Evolutionary conservation across 805 yeast genomes (phyloP), one percentile per base, ranked within the genome.

Genomic region (Ogataea naganishii): DNA sequence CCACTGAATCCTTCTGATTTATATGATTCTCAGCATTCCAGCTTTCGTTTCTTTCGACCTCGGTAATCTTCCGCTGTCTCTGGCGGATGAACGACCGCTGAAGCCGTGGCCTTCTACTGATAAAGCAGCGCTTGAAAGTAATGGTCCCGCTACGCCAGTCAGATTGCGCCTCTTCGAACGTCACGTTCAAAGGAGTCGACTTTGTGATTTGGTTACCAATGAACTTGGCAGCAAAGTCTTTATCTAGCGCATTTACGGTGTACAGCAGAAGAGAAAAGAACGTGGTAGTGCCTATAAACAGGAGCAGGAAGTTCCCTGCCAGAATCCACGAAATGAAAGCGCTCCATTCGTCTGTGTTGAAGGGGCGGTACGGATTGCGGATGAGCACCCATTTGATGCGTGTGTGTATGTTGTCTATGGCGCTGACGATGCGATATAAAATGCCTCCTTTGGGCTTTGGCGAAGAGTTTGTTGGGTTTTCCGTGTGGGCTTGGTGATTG

Each of bases 241-340:
- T 89, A 10, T 95, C 94, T 46, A 84, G 77, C 1, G 95, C 80
- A 51, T 88, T 86, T 50, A 81, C 57, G 4, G 88, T 66, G 52
- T 79, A 75, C 9, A 92, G 65, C 2, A 88, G 64, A 26, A 86
- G 49, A 5, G 96, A 86, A 17, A 84, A 72, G 50, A 89, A 89
- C 2, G 97, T 85, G 2, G 99, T 92, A 8, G 98, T 89, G 7
- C 89, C 96, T 16, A 88, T 56, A 14, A 85, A 59, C 31, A 92
- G 67, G 58, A 94, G 63, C 7, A 84, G 52, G 2, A 81, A 77
- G 47, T 92, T 89, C 3, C 96, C 94, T 49, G 92, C 78, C 28
- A 92, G 69, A 18, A 92, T 60, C 96, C 97, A 88, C 6, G 95
- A 82, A 34, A 89, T 73, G 38, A 92, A 66, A 3, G 97, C 97